These are phyloP conservation scores for Cynanchum wilfordii DNA, from an alignment of 257 asterid species.

Conservation along the genomic window DNA sequence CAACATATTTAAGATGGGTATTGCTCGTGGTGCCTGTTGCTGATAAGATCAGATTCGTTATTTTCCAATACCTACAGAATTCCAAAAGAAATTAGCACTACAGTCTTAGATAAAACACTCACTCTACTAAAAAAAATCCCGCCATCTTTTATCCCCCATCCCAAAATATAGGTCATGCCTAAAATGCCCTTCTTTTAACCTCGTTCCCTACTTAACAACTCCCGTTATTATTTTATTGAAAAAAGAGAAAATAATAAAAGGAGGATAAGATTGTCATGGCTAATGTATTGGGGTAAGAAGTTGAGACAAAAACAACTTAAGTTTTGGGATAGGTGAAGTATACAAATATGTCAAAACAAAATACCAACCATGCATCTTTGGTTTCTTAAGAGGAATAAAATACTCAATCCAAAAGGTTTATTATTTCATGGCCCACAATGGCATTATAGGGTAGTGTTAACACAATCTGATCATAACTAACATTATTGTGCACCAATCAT, in stretches of 20 bases:
- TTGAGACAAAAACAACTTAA: too few species aligned
- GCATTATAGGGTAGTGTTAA: neutral
- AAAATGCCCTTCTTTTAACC: too few species aligned
- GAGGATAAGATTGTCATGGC: too few species aligned
- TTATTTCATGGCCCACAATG: neutral
- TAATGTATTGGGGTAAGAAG: too few species aligned
- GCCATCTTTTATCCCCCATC: neutral
- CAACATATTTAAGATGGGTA: conserved; percentile 1
- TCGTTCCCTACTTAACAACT: too few species aligned
- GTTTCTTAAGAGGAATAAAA: neutral
- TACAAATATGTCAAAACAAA: neutral
- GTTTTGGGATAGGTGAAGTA: too few species aligned
- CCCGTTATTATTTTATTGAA: too few species aligned
- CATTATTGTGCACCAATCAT: neutral
- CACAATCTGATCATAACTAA: neutral
- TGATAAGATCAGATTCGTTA: conserved; percentile 1
- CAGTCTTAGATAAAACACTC: neutral
- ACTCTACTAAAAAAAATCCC: neutral
- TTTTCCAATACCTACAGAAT: neutral
- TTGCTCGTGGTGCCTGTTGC: neutral
- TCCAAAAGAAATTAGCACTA: conserved; percentile 3
- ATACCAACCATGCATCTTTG: neutral
- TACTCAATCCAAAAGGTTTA: neutral
- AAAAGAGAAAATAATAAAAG: too few species aligned
- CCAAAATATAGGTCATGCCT: too few species aligned